These are phyloP conservation scores for Cytospora piceicola DNA, from an alignment of 2,329 filamentous ascomycete species.

Conservation along the genomic window DNA sequence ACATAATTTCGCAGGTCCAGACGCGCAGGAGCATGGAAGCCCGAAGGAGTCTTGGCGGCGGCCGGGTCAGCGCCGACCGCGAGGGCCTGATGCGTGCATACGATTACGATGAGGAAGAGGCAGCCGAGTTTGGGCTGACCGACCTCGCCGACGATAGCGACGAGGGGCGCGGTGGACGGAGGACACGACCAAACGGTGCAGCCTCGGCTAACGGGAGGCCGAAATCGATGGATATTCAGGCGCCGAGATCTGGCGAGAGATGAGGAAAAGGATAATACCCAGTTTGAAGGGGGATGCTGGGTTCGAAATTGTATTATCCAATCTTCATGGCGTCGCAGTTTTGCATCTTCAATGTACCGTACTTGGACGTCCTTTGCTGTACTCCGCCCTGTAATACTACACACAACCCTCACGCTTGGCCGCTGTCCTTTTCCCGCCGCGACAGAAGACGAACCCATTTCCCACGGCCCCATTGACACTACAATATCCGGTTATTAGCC, in stretches of 20 bases:
- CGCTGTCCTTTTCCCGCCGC: background rate
- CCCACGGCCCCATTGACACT: background rate
- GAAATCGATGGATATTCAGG: slow-evolving; percentile 55
- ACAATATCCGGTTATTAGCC: background rate
- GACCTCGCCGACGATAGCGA: slow-evolving; percentile 81
- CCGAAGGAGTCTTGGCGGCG: slow-evolving; percentile 71
- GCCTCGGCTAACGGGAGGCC: slow-evolving; percentile 39
- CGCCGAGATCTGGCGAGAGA: slow-evolving; percentile 48
- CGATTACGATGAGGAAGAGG: slow-evolving; percentile 88
- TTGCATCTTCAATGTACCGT: slow-evolving; percentile 13
- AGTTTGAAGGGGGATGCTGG: background rate
- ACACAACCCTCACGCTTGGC: slow-evolving; percentile 6
- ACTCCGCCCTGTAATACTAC: slow-evolving; percentile 28
- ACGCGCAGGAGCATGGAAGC: slow-evolving; percentile 94
- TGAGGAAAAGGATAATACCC: slow-evolving; percentile 20
- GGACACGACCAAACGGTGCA: slow-evolving; percentile 45
- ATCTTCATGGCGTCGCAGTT: slow-evolving; percentile 15
- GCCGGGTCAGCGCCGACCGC: slow-evolving; percentile 69
- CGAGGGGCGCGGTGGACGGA: slow-evolving; percentile 55
- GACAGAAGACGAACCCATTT: background rate
- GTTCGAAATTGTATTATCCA: slow-evolving; percentile 17
- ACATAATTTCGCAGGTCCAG: slow-evolving; percentile 85
- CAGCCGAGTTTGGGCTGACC: slow-evolving; percentile 72
- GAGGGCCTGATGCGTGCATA: slow-evolving; percentile 86
- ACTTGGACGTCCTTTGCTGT: slow-evolving; percentile 13